Conservation (phyloP, 2,329 filamentous ascomycete genomes). For the Trichoderma endophyticum region DNA sequence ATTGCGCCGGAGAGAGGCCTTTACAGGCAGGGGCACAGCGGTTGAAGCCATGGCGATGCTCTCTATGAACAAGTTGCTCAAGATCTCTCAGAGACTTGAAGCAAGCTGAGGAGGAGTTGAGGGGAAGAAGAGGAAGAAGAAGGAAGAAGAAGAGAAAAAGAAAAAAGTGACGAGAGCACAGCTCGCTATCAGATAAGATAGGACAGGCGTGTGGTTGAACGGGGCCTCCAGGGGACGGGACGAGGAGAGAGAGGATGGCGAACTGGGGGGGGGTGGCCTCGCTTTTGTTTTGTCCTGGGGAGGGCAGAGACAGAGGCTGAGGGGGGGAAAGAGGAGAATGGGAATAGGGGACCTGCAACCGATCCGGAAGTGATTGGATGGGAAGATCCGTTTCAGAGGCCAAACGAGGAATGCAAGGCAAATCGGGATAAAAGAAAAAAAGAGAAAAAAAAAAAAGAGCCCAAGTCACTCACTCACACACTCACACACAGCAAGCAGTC, state of each 20-base stretch:
- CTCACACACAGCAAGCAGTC: background rate
- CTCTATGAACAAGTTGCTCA: background rate
- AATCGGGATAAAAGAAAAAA: background rate
- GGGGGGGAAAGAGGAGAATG: background rate
- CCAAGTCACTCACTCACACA: background rate
- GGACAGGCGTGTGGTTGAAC: background rate
- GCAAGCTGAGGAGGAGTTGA: background rate
- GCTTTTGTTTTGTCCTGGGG: background rate
- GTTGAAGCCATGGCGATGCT: conserved; percentile 45
- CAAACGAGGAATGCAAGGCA: background rate
- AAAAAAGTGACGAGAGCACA: conserved; percentile 1
- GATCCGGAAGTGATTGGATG: background rate
- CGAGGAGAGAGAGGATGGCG: background rate
- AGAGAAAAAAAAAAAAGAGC: background rate
- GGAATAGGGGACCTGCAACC: background rate
- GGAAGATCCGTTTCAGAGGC: background rate
- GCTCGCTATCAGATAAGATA: conserved; percentile 15
- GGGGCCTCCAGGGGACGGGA: background rate
- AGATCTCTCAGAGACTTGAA: background rate
- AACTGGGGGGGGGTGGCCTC: background rate
- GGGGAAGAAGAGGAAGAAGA: background rate
- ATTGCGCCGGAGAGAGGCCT: conserved; percentile 48
- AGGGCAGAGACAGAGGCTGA: background rate
- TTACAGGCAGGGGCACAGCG: conserved; percentile 37
- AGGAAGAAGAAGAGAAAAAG: background rate